phyloP scores from a whole-genome alignment of 352 stramenopile genomes.

The Pythium sp. region DNA sequence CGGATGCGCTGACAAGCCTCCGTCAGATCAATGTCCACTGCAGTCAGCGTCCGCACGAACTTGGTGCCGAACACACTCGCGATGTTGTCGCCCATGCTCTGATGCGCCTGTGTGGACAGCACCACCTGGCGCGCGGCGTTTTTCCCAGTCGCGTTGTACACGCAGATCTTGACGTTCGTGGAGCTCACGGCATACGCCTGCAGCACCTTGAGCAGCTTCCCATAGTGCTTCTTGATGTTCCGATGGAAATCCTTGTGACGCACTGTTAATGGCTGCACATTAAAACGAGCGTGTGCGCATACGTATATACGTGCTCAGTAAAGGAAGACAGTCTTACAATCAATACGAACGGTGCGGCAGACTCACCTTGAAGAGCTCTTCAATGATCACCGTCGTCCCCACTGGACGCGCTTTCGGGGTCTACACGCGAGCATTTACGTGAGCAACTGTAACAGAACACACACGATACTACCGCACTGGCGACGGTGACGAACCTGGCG shows the following conservation, averaged over 20 bases:
- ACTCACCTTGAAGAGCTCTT: conserved; percentile 88
- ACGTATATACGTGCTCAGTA: not conserved
- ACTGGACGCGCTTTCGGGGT: conserved; percentile 63
- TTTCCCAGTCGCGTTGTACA: conserved; percentile 56
- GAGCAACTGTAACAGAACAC: not conserved
- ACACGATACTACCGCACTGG: not conserved
- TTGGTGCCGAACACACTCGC: conserved; percentile 90
- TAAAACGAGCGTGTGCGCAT: not conserved
- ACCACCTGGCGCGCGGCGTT: conserved; percentile 47
- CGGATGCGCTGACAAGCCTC: conserved; percentile 14
- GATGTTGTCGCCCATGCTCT: conserved; percentile 81
- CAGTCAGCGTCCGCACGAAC: conserved; percentile 81
- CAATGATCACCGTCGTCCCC: conserved; percentile 93
- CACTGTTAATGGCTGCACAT: conserved; percentile 82
- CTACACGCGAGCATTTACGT: conserved; percentile 10
- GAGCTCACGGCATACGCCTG: conserved; percentile 78
- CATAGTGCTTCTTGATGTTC: conserved; percentile 94
- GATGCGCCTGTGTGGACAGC: conserved; percentile 64
- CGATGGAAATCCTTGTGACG: conserved; percentile 90
- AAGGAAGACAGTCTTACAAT: not conserved
- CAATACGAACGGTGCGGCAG: not conserved
- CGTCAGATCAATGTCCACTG: conserved; percentile 71
- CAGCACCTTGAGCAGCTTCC: conserved; percentile 90
- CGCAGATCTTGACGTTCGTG: conserved; percentile 52
- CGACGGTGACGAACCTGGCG: conserved; percentile 9